Evolutionary conservation across 1,284 basidiomycete species (phyloP).

Genomic region (Takashimella tepidaria): DNA sequence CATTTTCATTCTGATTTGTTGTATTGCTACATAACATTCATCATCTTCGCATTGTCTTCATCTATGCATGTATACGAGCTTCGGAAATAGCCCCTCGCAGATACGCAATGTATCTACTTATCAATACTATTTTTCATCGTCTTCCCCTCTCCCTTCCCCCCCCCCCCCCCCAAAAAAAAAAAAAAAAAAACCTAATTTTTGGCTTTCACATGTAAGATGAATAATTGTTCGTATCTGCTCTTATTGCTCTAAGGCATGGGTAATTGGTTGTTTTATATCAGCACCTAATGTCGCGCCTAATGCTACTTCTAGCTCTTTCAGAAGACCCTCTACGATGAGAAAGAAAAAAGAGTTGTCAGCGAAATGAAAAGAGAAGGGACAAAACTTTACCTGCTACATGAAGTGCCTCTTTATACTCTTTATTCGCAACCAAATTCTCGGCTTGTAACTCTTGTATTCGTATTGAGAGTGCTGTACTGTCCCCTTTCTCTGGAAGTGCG

Average conservation of each 20-base stretch:
- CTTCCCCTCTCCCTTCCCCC: too few relatives aligned
- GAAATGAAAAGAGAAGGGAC: background rate
- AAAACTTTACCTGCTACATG: constrained; percentile 38
- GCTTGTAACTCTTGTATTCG: constrained; percentile 35
- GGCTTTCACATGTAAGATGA: constrained; percentile 10
- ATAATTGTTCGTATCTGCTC: background rate
- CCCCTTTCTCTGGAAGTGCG: constrained; percentile 39
- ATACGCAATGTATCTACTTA: too few relatives aligned
- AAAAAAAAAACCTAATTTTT: too few relatives aligned
- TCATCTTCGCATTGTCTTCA: too few relatives aligned
- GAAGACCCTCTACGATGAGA: constrained; percentile 26
- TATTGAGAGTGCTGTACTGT: constrained; percentile 27
- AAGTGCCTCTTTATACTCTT: constrained; percentile 40
- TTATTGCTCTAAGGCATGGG: background rate
- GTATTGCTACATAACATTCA: too few relatives aligned
- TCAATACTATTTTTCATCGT: too few relatives aligned
- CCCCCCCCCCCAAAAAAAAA: too few relatives aligned
- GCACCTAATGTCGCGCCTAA: constrained; percentile 32
- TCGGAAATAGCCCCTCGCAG: too few relatives aligned
- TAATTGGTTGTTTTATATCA: constrained; percentile 9
- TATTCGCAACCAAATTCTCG: constrained; percentile 39
- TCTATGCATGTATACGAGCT: too few relatives aligned
- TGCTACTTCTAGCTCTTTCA: constrained; percentile 33
- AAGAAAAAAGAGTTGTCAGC: background rate
- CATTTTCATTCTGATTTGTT: too few relatives aligned